Evolutionary conservation across 1,284 basidiomycete genomes (phyloP).

Genomic region (Fistulinella staudtii): DNA sequence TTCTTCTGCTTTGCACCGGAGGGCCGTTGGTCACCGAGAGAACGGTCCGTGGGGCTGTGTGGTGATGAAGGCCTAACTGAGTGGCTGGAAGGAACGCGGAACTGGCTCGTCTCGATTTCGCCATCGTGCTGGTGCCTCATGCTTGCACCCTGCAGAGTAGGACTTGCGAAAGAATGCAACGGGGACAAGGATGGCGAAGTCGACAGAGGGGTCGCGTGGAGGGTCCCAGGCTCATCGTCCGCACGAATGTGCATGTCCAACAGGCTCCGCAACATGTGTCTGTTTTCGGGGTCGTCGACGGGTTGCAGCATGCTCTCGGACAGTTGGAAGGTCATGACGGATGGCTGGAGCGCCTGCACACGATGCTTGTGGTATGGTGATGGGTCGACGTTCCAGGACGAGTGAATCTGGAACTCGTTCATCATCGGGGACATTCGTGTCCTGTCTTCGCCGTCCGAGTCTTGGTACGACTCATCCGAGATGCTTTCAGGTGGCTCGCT

Average conservation of each 20-base stretch:
- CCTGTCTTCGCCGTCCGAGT: conserved; percentile 30
- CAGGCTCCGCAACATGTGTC: conserved; percentile 15
- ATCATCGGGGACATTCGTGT: conserved; percentile 33
- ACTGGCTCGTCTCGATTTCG: conserved; percentile 12
- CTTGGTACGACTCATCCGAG: conserved; percentile 32
- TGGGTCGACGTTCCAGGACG: conserved; percentile 10
- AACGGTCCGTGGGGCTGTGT: conserved; percentile 6
- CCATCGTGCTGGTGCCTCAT: conserved; percentile 25
- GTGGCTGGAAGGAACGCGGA: conserved; percentile 13
- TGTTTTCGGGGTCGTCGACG: conserved; percentile 30
- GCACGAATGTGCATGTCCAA: conserved; percentile 17
- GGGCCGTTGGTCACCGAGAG: conserved; percentile 9
- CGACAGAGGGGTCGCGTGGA: conserved; percentile 5
- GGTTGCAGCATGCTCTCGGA: conserved; percentile 24
- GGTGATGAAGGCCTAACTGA: conserved; percentile 5
- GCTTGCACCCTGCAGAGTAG: conserved; percentile 24
- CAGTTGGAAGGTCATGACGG: conserved; percentile 32
- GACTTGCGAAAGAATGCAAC: neutral
- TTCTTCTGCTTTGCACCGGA: conserved; percentile 33
- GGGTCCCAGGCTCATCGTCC: conserved; percentile 13
- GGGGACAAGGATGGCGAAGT: conserved; percentile 4
- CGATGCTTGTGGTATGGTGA: conserved; percentile 5
- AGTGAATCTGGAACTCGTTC: conserved; percentile 29
- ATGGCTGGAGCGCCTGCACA: conserved; percentile 21
- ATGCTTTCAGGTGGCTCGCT: conserved; percentile 33